Conservation (phyloP, 768 basidiomycete species). For the Rhizopogon rudus region DNA sequence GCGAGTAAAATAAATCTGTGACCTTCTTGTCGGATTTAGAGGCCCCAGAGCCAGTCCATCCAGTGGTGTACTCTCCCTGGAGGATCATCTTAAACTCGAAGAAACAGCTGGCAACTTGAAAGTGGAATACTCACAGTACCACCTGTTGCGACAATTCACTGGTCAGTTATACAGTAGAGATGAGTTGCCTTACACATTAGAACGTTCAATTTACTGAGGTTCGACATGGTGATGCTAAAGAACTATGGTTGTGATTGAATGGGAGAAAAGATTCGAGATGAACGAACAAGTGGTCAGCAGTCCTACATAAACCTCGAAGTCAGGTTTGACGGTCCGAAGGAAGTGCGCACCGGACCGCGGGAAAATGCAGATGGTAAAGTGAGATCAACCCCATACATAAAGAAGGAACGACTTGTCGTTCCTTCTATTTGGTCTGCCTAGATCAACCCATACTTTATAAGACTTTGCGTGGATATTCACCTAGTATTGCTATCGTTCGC, state of each 20-base stretch:
- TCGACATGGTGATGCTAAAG: slow-evolving; percentile 32
- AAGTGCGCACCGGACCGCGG: slow-evolving; percentile 1
- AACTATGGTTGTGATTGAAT: neutral
- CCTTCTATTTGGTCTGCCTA: too few relatives aligned
- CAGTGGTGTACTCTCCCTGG: slow-evolving; percentile 89
- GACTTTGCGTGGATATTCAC: too few relatives aligned
- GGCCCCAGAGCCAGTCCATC: slow-evolving; percentile 89
- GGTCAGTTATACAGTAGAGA: neutral
- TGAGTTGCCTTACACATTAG: slow-evolving; percentile 63
- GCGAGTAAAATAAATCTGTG: slow-evolving; percentile 7
- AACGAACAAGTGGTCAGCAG: neutral
- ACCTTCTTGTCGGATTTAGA: slow-evolving; percentile 96
- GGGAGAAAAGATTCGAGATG: neutral
- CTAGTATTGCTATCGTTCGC: too few relatives aligned
- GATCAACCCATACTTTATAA: neutral
- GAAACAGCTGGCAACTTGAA: neutral
- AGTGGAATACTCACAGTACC: slow-evolving; percentile 33
- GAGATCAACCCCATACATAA: too few relatives aligned
- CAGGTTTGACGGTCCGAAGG: slow-evolving; percentile 2
- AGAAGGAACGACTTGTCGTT: too few relatives aligned
- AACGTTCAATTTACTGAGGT: slow-evolving; percentile 54
- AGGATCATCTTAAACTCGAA: neutral
- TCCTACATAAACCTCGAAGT: neutral
- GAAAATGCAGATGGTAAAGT: too few relatives aligned
- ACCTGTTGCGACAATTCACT: slow-evolving; percentile 28